These are phyloP conservation scores for Crithidia thermophila DNA, from an alignment of 208 protist species.

Conservation along the genomic window DNA sequence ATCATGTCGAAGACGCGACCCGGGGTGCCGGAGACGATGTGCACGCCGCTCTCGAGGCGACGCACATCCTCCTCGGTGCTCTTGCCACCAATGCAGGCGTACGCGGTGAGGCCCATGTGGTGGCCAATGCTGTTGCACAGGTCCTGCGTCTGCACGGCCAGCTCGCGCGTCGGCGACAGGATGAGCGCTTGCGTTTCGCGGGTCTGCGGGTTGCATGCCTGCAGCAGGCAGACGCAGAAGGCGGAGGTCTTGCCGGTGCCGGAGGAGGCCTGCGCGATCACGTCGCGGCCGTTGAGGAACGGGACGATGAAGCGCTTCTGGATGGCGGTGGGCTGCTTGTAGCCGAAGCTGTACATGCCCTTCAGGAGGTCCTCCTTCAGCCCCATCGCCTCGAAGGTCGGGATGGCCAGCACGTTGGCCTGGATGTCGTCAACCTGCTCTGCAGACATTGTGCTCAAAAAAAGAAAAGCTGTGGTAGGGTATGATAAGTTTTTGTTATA, in stretches of 20 bases:
- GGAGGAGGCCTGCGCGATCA: conserved; percentile 98
- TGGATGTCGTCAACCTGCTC: conserved; percentile 71
- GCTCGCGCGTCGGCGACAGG: conserved; percentile 98
- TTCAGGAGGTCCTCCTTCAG: conserved; percentile 86
- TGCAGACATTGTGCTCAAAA: conserved; percentile 11
- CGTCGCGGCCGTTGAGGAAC: conserved; percentile 89
- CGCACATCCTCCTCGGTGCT: conserved; percentile 95
- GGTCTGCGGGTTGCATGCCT: conserved; percentile 76
- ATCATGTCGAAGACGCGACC: conserved; percentile 99
- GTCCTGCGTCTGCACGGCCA: conserved; percentile 97
- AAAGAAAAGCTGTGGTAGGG: neutral
- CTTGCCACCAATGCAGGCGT: conserved; percentile 92
- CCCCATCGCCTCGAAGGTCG: conserved; percentile 90
- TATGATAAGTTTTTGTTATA: neutral
- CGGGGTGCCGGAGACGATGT: conserved; percentile 98
- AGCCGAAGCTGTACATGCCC: conserved; percentile 99
- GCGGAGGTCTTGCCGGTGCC: conserved; percentile 99
- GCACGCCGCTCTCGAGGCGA: conserved; percentile 88
- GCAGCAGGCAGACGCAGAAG: conserved; percentile 95
- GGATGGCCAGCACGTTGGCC: conserved; percentile 84
- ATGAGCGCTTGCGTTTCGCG: conserved; percentile 96
- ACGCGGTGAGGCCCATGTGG: conserved; percentile 91
- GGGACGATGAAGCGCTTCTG: conserved; percentile 97
- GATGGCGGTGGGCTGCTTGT: conserved; percentile 98
- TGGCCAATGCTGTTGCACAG: conserved; percentile 95